Evolutionary conservation across 768 basidiomycete genomes (phyloP).

Genomic region (Bullera alba): DNA sequence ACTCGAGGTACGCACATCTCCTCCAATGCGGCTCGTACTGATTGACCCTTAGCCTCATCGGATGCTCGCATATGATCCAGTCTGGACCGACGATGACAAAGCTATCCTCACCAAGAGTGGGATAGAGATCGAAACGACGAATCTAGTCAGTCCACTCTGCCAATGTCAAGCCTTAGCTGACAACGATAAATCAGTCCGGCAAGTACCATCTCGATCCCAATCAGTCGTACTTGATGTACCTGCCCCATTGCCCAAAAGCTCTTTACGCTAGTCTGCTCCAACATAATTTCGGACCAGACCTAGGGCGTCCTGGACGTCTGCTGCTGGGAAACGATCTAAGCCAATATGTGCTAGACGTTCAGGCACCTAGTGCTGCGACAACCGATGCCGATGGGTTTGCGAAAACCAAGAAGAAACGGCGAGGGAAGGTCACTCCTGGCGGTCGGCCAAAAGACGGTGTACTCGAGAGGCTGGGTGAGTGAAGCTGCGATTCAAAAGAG

Average conservation of each 20-base stretch:
- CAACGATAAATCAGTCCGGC: slow-evolving; percentile 23
- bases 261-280: slow-evolving; percentile 28
- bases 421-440: slow-evolving; percentile 8
- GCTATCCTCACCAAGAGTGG: slow-evolving; percentile 9
- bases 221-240: slow-evolving; percentile 25
- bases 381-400: slow-evolving; percentile 13
- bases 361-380: not conserved
- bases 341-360: slow-evolving; percentile 16
- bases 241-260: slow-evolving; percentile 32
- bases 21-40: not conserved
- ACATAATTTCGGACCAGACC: slow-evolving; percentile 15
- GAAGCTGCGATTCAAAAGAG: not conserved
- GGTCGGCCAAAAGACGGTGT: slow-evolving; percentile 18
- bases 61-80: slow-evolving; percentile 24
- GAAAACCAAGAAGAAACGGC: slow-evolving; percentile 36
- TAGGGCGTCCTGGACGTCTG: slow-evolving; percentile 10
- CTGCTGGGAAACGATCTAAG: slow-evolving; percentile 34
- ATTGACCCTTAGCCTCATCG: slow-evolving; percentile 2
- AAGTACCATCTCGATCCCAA: slow-evolving; percentile 12
- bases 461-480: slow-evolving; percentile 28
- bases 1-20: slow-evolving; percentile 12
- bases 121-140: slow-evolving; percentile 13
- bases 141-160: slow-evolving; percentile 25
- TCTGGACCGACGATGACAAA: slow-evolving; percentile 24
- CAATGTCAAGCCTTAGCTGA: no score